Conservation (phyloP, 2,329 filamentous ascomycete genomes). For the Fusarium sambucinum region DNA sequence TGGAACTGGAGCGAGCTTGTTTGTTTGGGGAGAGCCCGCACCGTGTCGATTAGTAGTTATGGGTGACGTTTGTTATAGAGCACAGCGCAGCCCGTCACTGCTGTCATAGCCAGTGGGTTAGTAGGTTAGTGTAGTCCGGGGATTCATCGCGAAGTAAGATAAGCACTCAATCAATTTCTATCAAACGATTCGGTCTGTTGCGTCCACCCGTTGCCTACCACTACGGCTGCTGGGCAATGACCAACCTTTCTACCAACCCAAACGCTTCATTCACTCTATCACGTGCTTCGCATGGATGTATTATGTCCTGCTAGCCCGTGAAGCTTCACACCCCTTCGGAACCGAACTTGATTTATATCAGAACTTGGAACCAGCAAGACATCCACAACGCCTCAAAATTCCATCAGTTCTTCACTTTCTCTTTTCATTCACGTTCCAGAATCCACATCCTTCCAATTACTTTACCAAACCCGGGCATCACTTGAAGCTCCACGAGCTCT, state of each 20-base stretch:
- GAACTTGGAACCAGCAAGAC: conserved; percentile 10
- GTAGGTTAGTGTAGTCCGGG: not conserved
- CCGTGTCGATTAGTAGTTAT: conserved; percentile 26
- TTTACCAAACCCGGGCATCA: not conserved
- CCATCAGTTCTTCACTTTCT: conserved; percentile 2
- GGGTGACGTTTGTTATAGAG: conserved; percentile 6
- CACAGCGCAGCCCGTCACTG: conserved; percentile 10
- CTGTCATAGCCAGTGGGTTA: not conserved
- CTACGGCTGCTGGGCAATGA: not conserved
- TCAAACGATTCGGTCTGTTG: conserved; percentile 29
- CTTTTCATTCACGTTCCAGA: not conserved
- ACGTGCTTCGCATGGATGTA: conserved; percentile 34
- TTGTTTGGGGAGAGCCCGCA: conserved; percentile 33
- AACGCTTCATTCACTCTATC: conserved; percentile 34
- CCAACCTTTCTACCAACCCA: conserved; percentile 13
- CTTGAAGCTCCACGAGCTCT: conserved; percentile 16
- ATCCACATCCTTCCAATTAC: not conserved
- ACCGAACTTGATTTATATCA: conserved; percentile 35
- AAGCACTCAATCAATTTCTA: conserved; percentile 9
- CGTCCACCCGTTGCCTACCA: conserved; percentile 21
- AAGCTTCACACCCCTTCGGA: conserved; percentile 36
- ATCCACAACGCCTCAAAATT: not conserved
- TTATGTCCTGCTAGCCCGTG: conserved; percentile 6
- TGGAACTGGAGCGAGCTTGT: conserved; percentile 15
- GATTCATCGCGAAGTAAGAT: not conserved